Percentiles rank a stretch among this genome's conserved stretches.
phyloP scores from a whole-genome alignment of 495 filamentous ascomycete species.

The Cenococcum geophilum region DNA sequence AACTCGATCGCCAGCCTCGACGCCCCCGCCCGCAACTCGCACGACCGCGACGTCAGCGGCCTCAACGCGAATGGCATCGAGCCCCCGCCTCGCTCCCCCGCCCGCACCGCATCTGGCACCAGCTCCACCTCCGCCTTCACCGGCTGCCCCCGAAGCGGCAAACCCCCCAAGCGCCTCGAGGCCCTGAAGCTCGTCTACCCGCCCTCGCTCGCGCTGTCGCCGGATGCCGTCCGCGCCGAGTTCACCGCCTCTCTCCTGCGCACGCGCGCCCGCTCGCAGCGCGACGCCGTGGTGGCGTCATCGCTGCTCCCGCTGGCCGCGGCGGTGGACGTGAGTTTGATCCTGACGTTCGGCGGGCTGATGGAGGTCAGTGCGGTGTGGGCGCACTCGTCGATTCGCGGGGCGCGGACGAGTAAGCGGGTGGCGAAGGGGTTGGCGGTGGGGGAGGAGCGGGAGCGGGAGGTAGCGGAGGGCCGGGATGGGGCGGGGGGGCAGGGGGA shows the following conservation, averaged over 20 bases:
- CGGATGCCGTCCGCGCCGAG: constrained; percentile 36
- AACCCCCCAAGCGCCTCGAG: constrained; percentile 10
- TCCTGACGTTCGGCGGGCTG: constrained; percentile 39
- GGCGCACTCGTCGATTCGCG: constrained; percentile 39
- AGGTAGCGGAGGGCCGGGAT: no score
- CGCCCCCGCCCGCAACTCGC: no score
- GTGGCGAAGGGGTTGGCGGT: constrained; percentile 12
- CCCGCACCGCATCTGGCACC: no score
- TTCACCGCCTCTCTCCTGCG: constrained; percentile 39
- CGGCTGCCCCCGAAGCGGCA: neutral
- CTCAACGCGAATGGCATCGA: no score
- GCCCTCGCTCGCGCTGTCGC: constrained; percentile 25
- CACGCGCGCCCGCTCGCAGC: constrained; percentile 38
- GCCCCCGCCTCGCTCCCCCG: no score
- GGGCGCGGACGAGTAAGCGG: constrained; percentile 32
- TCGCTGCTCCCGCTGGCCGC: constrained; percentile 38
- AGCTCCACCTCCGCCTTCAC: neutral
- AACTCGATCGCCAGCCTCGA: no score
- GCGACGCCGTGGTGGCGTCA: constrained; percentile 39
- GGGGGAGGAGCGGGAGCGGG: no score
- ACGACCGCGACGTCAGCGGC: no score
- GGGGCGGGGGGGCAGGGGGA: neutral
- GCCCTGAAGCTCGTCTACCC: constrained; percentile 35
- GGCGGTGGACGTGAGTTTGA: constrained; percentile 33
- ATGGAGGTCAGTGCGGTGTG: constrained; percentile 38